These are phyloP conservation scores for Microthyrium microscopicum DNA, from an alignment of 2,329 filamentous ascomycete species.

Conservation along the genomic window DNA sequence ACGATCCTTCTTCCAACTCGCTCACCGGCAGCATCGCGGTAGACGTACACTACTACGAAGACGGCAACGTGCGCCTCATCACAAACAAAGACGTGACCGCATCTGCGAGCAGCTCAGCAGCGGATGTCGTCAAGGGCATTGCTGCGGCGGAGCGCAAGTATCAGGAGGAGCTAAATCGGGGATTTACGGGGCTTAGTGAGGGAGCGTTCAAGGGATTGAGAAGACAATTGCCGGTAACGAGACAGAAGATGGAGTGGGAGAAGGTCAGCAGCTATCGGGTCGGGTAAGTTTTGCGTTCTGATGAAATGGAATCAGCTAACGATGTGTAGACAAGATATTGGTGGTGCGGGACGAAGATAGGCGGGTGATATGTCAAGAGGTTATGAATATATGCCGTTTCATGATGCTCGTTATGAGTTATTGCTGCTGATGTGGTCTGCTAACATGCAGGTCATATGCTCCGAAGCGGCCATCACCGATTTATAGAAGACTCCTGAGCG, in stretches of 20 bases:
- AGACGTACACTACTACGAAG: conserved; percentile 98
- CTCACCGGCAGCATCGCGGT: conserved; percentile 74
- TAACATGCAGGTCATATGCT: too few species aligned
- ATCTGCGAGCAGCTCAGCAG: conserved; percentile 40
- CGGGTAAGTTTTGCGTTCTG: conserved; percentile 22
- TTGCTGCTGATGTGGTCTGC: too few species aligned
- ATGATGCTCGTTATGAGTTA: too few species aligned
- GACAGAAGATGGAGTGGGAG: conserved; percentile 99
- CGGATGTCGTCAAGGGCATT: conserved; percentile 62
- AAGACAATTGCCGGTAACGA: conserved; percentile 84
- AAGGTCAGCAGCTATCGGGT: conserved; percentile 87
- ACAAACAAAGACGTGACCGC: conserved; percentile 61
- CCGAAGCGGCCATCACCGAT: too few species aligned
- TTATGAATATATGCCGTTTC: too few species aligned
- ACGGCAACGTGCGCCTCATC: conserved; percentile 85
- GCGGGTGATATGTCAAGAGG: too few species aligned
- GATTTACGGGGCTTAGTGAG: conserved; percentile 77
- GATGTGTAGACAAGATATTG: conserved; percentile 33
- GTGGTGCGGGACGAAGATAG: conserved; percentile 22
- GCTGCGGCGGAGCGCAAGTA: conserved; percentile 74
- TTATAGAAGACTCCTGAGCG: too few species aligned
- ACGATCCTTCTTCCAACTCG: conserved; percentile 48
- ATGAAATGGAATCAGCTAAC: conserved; percentile 3
- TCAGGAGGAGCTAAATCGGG: conserved; percentile 86
- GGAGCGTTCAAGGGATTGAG: conserved; percentile 88